phyloP scores from a whole-genome alignment of 306 rosid genomes.

The Cucumis sativus region Cucumber_9930_V3 NC_026660.2:14725501-14726000 shows the following conservation, averaged over 20 bases:
- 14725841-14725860: constrained; percentile 21
- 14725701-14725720: too few species aligned
- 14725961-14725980: not conserved
- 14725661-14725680: too few species aligned
- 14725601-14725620: not conserved
- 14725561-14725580: not conserved
- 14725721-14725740: too few species aligned
- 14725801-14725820: constrained; percentile 89
- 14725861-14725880: not conserved
- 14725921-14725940: not conserved
- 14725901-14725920: not conserved
- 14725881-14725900: not conserved
- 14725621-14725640: not conserved
- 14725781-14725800: constrained; percentile 92
- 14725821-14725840: constrained; percentile 63
- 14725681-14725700: too few species aligned
- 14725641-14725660: too few species aligned
- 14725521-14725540: not conserved
- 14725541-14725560: not conserved
- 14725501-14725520: not conserved
- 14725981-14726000: not conserved
- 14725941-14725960: not conserved
- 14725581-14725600: not conserved
- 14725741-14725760: constrained; percentile 18
- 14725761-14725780: constrained; percentile 78